phyloP scores from a whole-genome alignment of 2,329 filamentous ascomycete genomes.

The Cadophora gregata region DNA sequence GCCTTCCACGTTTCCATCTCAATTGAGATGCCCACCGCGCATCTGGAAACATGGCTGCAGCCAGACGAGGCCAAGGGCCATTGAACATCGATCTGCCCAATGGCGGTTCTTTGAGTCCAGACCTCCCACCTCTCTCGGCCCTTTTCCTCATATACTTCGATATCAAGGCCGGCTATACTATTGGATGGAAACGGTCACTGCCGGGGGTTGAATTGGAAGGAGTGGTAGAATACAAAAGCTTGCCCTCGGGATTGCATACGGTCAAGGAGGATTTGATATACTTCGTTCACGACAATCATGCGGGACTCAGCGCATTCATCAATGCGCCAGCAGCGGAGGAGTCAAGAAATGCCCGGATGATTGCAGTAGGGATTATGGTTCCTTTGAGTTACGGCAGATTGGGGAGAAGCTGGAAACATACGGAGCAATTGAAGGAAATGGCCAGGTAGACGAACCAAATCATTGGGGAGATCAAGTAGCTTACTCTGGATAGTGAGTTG shows the following conservation, averaged over 20 bases:
- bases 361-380: conserved; percentile 88
- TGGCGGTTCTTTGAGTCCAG: conserved; percentile 44
- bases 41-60: conserved; percentile 40
- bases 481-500: conserved; percentile 54
- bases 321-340: conserved; percentile 80
- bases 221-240: conserved; percentile 92
- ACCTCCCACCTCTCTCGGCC: conserved; percentile 71
- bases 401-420: conserved; percentile 89
- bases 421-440: conserved; percentile 74
- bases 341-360: conserved; percentile 87
- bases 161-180: conserved; percentile 88
- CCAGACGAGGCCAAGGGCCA: conserved; percentile 43
- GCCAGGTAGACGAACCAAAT: conserved; percentile 60
- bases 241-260: conserved; percentile 91
- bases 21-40: conserved; percentile 28
- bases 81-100: conserved; percentile 42
- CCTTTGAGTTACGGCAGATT: conserved; percentile 84
- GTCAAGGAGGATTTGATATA: conserved; percentile 90
- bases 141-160: conserved; percentile 92
- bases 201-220: conserved; percentile 79
- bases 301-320: conserved; percentile 90
- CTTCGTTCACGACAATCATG: conserved; percentile 85
- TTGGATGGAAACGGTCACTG: conserved; percentile 82
- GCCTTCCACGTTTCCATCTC: conserved; percentile 12
- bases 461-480: conserved; percentile 2